A percentile compares a stretch with the other conserved stretches of the same genome.
Conservation (phyloP, 2,329 filamentous ascomycete species). For the Claviceps sp. region DNA sequence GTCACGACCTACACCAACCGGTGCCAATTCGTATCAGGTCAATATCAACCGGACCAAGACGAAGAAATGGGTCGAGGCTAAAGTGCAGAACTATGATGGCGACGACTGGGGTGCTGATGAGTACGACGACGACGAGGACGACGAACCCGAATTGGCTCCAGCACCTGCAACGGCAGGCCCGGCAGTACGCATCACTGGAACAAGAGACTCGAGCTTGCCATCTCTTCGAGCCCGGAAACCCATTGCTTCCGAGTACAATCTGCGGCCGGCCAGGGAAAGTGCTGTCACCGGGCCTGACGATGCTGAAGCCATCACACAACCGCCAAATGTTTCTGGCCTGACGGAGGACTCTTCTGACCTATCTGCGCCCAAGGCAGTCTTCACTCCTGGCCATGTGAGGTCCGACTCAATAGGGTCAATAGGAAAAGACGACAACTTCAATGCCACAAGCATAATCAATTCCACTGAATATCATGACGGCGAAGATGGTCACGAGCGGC, state of each 20-base stretch:
- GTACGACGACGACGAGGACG: slow-evolving; percentile 61
- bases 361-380: slow-evolving; percentile 37
- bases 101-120: slow-evolving; percentile 81
- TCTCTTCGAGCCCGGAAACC: slow-evolving; percentile 5
- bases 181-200: background rate
- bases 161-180: background rate
- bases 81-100: slow-evolving; percentile 74
- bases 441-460: background rate
- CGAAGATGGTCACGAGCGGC: slow-evolving; percentile 6
- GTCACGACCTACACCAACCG: slow-evolving; percentile 19
- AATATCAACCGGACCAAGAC: slow-evolving; percentile 86
- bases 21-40: slow-evolving; percentile 48
- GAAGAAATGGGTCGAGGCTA: slow-evolving; percentile 89
- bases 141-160: slow-evolving; percentile 26
- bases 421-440: background rate
- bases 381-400: background rate
- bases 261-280: background rate
- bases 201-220: slow-evolving; percentile 4
- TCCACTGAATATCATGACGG: background rate
- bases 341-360: slow-evolving; percentile 52
- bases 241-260: background rate
- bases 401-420: slow-evolving; percentile 1
- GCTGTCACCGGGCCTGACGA: background rate
- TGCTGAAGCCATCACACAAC: slow-evolving; percentile 15
- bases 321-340: slow-evolving; percentile 65